These are phyloP conservation scores for Colletotrichum orbiculare DNA, from an alignment of 2,329 filamentous ascomycete species.

Conservation along the genomic window DNA sequence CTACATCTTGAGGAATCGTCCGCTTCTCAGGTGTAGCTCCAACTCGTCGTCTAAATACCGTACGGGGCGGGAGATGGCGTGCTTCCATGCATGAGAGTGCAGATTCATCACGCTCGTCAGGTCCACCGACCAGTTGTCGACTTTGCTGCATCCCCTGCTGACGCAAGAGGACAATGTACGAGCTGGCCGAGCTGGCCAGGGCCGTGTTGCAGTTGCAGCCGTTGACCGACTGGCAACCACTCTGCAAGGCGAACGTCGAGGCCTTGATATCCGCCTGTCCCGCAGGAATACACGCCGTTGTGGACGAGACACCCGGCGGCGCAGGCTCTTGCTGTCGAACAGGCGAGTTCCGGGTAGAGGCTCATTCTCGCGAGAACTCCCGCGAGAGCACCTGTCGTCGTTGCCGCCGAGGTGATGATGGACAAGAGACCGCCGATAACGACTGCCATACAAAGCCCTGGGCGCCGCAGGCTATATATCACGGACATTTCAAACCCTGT, in stretches of 20 bases:
- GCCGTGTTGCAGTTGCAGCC: conserved; percentile 41
- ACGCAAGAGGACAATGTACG: conserved; percentile 41
- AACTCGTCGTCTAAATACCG: not conserved
- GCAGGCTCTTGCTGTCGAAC: conserved; percentile 39
- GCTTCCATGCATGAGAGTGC: conserved; percentile 36
- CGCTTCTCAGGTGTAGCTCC: not conserved
- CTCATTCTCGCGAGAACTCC: conserved; percentile 32
- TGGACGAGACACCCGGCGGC: conserved; percentile 40
- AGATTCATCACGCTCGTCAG: conserved; percentile 39
- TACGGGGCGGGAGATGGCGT: not conserved
- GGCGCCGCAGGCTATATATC: no score
- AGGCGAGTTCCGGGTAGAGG: conserved; percentile 27
- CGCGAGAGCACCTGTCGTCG: not conserved
- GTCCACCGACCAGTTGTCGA: conserved; percentile 39
- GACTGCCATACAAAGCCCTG: no score
- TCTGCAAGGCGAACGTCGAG: conserved; percentile 40
- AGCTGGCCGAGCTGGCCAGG: conserved; percentile 40
- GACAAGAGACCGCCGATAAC: not conserved
- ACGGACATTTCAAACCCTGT: no score
- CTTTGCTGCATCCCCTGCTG: conserved; percentile 38
- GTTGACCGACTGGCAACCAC: conserved; percentile 41
- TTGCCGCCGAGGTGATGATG: conserved; percentile 3
- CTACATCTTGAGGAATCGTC: no score
- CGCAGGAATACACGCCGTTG: conserved; percentile 38
- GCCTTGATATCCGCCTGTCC: conserved; percentile 35